Percentiles rank a stretch among this genome's conserved stretches.
Conservation (phyloP, 192 early-diverging fungal species). For the Pilaira anomala region DNA sequence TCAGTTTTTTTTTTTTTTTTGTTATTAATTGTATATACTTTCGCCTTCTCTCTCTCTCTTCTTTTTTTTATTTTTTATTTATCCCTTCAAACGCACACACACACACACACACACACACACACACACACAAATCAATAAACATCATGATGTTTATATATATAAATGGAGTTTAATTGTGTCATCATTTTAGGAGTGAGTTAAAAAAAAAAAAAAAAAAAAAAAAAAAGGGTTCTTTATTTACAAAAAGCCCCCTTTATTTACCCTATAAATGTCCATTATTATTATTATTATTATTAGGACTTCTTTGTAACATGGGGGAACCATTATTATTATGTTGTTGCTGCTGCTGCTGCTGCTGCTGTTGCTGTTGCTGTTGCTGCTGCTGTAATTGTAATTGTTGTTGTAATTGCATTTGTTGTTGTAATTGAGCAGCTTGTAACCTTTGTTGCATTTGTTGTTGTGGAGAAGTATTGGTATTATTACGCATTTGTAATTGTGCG, state of each 20-base stretch:
- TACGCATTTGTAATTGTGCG: constrained; percentile 33
- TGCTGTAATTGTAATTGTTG: constrained; percentile 28
- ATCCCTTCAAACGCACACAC: background rate
- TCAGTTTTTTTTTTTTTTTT: constrained; percentile 1
- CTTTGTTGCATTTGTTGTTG: constrained; percentile 15
- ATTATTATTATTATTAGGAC: constrained; percentile 16
- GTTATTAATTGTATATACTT: no score
- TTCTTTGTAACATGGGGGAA: constrained; percentile 16
- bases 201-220: constrained; percentile 12
- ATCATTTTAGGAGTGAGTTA: background rate
- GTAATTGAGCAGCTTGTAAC: constrained; percentile 5
- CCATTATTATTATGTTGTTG: constrained; percentile 17
- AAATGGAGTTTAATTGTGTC: background rate
- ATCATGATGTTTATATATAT: no score
- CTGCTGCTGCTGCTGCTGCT: constrained; percentile 25
- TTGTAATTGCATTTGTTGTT: constrained; percentile 23
- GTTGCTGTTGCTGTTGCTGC: constrained; percentile 23
- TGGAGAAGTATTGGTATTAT: constrained; percentile 7
- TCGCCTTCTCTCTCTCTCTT: background rate
- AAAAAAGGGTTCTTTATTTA: background rate
- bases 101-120: no score
- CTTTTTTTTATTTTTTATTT: constrained; percentile 12
- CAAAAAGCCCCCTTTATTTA: no score
- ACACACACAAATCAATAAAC: no score
- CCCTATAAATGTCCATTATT: background rate